phyloP scores from a whole-genome alignment of 73 alveolate genomes.

The Paraurostyla sp. region DNA sequence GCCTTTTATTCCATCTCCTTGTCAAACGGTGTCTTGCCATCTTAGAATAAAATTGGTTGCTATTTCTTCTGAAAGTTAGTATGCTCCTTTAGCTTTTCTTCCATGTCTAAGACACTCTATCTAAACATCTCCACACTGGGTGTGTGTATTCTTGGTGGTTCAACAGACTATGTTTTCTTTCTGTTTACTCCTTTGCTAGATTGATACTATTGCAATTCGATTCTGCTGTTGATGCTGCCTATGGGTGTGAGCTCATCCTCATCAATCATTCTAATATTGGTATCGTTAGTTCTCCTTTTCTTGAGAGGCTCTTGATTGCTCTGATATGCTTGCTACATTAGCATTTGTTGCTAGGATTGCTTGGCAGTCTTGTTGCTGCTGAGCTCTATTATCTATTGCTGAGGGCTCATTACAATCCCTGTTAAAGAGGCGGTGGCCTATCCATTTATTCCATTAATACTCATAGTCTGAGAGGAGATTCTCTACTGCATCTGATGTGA shows the following conservation, averaged over 20 bases:
- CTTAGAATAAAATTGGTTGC: background rate
- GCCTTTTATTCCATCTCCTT: slow-evolving; percentile 40
- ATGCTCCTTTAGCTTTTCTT: slow-evolving; percentile 6
- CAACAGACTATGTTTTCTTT: slow-evolving; percentile 13
- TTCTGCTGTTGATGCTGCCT: no score
- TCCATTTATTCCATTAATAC: no score
- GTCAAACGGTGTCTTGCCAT: slow-evolving; percentile 57
- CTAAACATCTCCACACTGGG: slow-evolving; percentile 28
- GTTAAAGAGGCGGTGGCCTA: no score
- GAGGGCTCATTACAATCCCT: slow-evolving; percentile 1
- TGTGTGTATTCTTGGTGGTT: slow-evolving; percentile 1
- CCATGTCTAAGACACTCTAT: background rate
- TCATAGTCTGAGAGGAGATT: no score
- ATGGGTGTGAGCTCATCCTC: no score
- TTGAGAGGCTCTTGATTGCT: background rate
- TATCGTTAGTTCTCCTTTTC: background rate
- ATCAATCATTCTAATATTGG: slow-evolving; percentile 13
- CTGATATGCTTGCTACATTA: background rate
- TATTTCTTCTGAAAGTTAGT: slow-evolving; percentile 14
- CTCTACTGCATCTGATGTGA: background rate
- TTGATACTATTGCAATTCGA: no score
- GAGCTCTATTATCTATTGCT: background rate
- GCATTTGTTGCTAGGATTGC: background rate
- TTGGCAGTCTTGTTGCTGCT: background rate
- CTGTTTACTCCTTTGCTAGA: background rate